Percentiles rank a stretch among this genome's conserved stretches.
Evolutionary conservation across 768 basidiomycete genomes (phyloP).

Genomic region (Trametes punicea): DNA sequence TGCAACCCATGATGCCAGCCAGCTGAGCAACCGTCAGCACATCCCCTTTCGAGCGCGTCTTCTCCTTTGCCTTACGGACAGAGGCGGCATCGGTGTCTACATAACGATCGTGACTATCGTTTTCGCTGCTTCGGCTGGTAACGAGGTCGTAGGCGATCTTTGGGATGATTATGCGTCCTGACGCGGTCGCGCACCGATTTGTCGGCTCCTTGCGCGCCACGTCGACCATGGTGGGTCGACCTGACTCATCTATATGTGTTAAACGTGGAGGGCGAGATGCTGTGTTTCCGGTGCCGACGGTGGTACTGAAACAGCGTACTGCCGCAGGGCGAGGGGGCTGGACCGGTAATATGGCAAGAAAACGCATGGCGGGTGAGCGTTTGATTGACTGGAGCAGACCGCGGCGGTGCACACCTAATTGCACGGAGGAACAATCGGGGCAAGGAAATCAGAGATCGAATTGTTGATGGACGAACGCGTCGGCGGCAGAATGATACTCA

Average conservation of each 20-base stretch:
- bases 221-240: conserved; percentile 82
- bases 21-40: conserved; percentile 74
- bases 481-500: conserved; percentile 49
- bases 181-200: conserved; percentile 69
- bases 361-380: conserved; percentile 6
- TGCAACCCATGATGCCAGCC: conserved; percentile 85
- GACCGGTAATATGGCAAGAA: neutral
- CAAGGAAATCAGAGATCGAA: conserved; percentile 15
- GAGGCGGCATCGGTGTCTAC: neutral
- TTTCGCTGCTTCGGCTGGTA: conserved; percentile 30
- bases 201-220: conserved; percentile 61
- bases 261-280: conserved; percentile 31
- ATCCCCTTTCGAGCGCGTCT: conserved; percentile 64
- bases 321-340: neutral
- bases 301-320: conserved; percentile 18
- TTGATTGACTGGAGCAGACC: conserved; percentile 7
- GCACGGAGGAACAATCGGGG: conserved; percentile 8
- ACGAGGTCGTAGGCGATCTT: conserved; percentile 62
- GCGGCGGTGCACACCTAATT: conserved; percentile 14
- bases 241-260: conserved; percentile 71
- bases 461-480: conserved; percentile 10
- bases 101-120: neutral
- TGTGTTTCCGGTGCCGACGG: conserved; percentile 11
- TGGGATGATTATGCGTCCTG: conserved; percentile 69
- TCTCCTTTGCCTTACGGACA: conserved; percentile 40